Base-by-base conservation (phyloP, 495 filamentous ascomycete genomes). In the Penicillium salamii region DNA sequence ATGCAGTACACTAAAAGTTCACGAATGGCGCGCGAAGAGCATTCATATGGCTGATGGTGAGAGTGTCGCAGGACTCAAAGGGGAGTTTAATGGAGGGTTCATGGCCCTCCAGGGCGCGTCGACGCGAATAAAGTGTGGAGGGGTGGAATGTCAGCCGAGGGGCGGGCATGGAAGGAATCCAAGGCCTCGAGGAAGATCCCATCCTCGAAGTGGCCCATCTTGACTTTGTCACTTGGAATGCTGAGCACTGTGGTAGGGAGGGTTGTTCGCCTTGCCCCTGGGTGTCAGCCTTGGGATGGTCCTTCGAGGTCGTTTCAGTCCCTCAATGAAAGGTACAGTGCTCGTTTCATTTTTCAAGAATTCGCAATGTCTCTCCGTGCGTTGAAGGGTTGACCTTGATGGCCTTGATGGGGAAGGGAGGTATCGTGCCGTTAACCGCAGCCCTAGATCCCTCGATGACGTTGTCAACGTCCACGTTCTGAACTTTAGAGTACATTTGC, bases 121-220 rank as follows among this genome's bases (percentile, higher is more conserved):
- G 59, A 67, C 62, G 61, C 61, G 59, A 42, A 46, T 37, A 53
- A 35, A 54, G 49, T 51, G 59, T 62, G 61, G 61, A 65, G 58
- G 61, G 55, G 58, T 59, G 61, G 61, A 65, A 65, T 65, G 61
- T 54, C 47, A 47, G 15, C 53, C 42, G 63, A 65, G 55, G 63
- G 58, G 55, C 37, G 38, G 57, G 50, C 43, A 53, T 63, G 54
- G 45, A 24, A 65, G 62, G 61, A 62, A 62, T 65, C 49, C 55
- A 32, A 59, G 48, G 42, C 51, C 20, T 35, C 34, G 32, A 46
- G 32, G 14, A 36, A 41, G 44, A 46, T 42, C 49, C 47, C 53
- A 26, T 52, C 20, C 13, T 32, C 14, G 11, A 34, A 21, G 35
- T 19, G 32, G 9, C 3, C 23, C 28, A 52, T 43, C 18, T 20